phyloP scores from a whole-genome alignment of 257 asterid species.

The Nicotiana undulata region DNA sequence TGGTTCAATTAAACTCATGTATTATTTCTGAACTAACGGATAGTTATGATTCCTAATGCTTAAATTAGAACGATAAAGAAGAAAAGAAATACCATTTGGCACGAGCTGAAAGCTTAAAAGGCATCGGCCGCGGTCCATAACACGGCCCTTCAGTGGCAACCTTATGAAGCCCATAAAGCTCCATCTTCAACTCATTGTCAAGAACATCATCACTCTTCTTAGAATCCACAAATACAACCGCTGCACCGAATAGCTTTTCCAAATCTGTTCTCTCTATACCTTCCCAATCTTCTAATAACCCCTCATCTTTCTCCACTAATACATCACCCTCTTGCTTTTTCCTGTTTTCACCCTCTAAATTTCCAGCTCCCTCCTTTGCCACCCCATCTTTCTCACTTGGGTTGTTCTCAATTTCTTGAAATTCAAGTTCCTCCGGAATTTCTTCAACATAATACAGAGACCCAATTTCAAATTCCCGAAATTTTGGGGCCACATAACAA shows the following conservation, averaged over 20 bases:
- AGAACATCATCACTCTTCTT: slow-evolving; percentile 27
- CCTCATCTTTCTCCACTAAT: slow-evolving; percentile 14
- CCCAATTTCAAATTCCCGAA: slow-evolving; percentile 7
- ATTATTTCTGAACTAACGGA: no score
- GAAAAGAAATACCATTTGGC: slow-evolving; percentile 46
- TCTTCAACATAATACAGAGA: background rate
- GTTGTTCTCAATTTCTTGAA: background rate
- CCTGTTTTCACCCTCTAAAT: no score
- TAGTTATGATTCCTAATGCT: no score
- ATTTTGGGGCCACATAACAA: background rate
- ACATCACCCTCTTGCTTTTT: background rate
- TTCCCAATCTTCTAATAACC: slow-evolving; percentile 56
- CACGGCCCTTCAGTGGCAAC: slow-evolving; percentile 58
- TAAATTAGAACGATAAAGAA: no score
- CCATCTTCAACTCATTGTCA: slow-evolving; percentile 25
- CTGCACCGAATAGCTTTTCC: slow-evolving; percentile 54
- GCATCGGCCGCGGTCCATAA: slow-evolving; percentile 41
- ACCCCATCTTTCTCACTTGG: slow-evolving; percentile 4
- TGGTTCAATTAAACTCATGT: no score
- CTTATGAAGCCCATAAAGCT: slow-evolving; percentile 53
- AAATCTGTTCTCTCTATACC: slow-evolving; percentile 67
- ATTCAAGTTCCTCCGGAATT: background rate
- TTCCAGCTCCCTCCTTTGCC: background rate
- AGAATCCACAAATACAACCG: slow-evolving; percentile 42
- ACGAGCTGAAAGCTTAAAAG: slow-evolving; percentile 51